These are phyloP conservation scores for Clonostachys rosea DNA, from an alignment of 2,329 filamentous ascomycete genomes.

Conservation along the genomic window DNA sequence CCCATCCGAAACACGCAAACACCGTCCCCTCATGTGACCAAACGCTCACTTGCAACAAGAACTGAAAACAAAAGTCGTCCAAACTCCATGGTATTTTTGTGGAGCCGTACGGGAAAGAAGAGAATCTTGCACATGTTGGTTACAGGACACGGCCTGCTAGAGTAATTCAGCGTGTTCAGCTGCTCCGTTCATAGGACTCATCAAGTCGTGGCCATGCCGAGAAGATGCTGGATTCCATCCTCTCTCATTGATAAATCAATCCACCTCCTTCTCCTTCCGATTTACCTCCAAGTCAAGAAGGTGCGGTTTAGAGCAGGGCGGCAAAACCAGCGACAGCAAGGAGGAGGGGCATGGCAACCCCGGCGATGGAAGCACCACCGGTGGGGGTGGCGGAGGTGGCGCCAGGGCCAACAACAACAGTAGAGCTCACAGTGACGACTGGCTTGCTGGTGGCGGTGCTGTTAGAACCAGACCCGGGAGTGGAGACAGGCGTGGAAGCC, in stretches of 20 bases:
- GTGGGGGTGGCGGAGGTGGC: conserved; percentile 10
- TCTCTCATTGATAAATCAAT: background rate
- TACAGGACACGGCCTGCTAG: no score
- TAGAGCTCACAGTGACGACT: conserved; percentile 5
- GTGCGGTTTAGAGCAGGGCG: conserved; percentile 26
- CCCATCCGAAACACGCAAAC: conserved; percentile 1
- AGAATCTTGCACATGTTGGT: no score
- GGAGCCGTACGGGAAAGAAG: no score
- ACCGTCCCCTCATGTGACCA: conserved; percentile 2
- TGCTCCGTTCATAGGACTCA: conserved; percentile 18
- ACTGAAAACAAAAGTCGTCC: conserved; percentile 8
- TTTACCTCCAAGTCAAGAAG: conserved; percentile 8
- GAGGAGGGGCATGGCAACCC: conserved; percentile 28
- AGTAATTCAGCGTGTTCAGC: background rate
- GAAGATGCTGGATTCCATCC: conserved; percentile 1
- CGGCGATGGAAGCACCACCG: conserved; percentile 19
- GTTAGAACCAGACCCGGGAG: conserved; percentile 14
- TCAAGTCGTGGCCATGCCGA: conserved; percentile 25
- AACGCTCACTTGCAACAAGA: conserved; percentile 10
- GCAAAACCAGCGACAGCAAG: conserved; percentile 23
- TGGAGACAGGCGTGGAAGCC: conserved; percentile 11
- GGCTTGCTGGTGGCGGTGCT: conserved; percentile 18
- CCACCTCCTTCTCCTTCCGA: background rate
- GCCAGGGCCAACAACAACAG: conserved; percentile 7
- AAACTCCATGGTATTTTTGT: conserved; percentile 4